A percentile compares a stretch with the other conserved stretches of the same genome.
These are phyloP conservation scores for Cercophora samala DNA, from an alignment of 495 filamentous ascomycete species.

Conservation along the genomic window DNA sequence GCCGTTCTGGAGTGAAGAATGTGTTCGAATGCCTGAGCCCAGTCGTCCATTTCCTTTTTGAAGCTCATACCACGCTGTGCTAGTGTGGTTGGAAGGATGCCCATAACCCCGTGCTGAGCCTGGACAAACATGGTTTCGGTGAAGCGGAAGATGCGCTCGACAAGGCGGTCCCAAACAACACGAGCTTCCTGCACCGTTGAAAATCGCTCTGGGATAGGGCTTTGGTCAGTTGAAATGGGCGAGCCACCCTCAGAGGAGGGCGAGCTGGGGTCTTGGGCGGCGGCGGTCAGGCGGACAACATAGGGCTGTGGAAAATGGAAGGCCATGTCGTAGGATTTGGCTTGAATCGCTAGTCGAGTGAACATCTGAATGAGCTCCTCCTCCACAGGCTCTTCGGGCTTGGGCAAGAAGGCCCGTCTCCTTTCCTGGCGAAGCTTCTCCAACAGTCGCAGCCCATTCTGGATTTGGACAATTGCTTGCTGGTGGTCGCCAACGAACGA, in stretches of 20 bases:
- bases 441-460: conserved; percentile 45
- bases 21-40: conserved; percentile 50
- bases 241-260: conserved; percentile 44
- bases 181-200: conserved; percentile 47
- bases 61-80: conserved; percentile 44
- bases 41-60: conserved; percentile 46
- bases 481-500: conserved; percentile 52
- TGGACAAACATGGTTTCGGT: conserved; percentile 50
- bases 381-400: conserved; percentile 48
- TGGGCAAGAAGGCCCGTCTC: conserved; percentile 37
- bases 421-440: conserved; percentile 43
- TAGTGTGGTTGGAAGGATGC: conserved; percentile 45
- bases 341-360: conserved; percentile 54
- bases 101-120: conserved; percentile 44
- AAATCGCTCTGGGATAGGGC: conserved; percentile 48
- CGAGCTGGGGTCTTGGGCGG: conserved; percentile 35
- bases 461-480: conserved; percentile 45
- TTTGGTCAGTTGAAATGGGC: conserved; percentile 36
- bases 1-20: conserved; percentile 46
- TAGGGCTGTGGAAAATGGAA: conserved; percentile 58
- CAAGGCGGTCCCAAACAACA: conserved; percentile 47
- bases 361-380: conserved; percentile 58
- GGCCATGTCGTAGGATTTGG: conserved; percentile 59
- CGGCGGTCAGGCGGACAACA: conserved; percentile 49
- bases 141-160: conserved; percentile 52